These are phyloP conservation scores for Pleurotus salmoneostramineus DNA, from an alignment of 768 basidiomycete species.

Conservation along the genomic window DNA sequence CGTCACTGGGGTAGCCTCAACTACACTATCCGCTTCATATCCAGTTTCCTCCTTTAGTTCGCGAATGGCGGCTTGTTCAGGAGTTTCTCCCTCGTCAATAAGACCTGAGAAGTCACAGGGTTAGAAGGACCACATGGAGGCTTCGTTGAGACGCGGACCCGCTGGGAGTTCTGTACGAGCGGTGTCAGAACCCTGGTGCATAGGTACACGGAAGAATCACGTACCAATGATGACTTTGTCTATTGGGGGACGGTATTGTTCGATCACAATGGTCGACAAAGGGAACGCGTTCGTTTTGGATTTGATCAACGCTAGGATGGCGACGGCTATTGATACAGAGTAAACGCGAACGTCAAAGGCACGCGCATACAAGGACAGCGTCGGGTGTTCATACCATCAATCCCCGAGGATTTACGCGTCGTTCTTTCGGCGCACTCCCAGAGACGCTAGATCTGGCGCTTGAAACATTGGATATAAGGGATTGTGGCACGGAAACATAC, in stretches of 20 bases:
- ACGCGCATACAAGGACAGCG: background rate
- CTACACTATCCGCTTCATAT: conserved; percentile 60
- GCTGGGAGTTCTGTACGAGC: conserved; percentile 50
- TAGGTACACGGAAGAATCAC: conserved; percentile 3
- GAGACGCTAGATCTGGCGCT: conserved; percentile 43
- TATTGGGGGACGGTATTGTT: conserved; percentile 90
- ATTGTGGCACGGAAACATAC: conserved; percentile 29
- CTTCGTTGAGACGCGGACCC: conserved; percentile 20
- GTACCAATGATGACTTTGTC: conserved; percentile 72
- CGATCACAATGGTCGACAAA: conserved; percentile 77
- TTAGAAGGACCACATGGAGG: background rate
- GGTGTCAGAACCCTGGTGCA: background rate
- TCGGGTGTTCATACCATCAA: conserved; percentile 61
- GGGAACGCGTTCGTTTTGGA: conserved; percentile 73
- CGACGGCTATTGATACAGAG: conserved; percentile 55
- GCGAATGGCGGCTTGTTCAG: conserved; percentile 77
- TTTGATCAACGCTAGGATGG: conserved; percentile 75
- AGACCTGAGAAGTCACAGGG: conserved; percentile 44
- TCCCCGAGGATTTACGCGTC: conserved; percentile 69
- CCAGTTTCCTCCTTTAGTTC: conserved; percentile 89
- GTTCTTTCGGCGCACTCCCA: conserved; percentile 91
- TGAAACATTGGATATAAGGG: background rate
- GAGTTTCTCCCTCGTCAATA: conserved; percentile 81
- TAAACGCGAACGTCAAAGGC: background rate
- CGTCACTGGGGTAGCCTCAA: conserved; percentile 58